Evolutionary conservation across 345 rosid species (phyloP).

Genomic region (Brassica cretica): DNA sequence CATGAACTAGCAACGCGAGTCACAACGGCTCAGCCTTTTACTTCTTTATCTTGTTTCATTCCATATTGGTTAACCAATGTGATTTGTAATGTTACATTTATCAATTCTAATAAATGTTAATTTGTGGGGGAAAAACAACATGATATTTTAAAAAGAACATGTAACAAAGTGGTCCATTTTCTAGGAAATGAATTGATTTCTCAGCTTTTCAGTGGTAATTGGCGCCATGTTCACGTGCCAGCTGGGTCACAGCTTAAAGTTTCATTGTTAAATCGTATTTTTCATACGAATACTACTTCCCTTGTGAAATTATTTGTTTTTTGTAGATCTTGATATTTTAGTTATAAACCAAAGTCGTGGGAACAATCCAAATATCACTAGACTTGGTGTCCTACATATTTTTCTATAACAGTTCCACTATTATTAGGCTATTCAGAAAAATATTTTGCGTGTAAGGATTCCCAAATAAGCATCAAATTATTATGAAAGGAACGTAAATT

Average conservation of each 20-base stretch:
- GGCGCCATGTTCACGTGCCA: constrained; percentile 44
- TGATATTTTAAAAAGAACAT: constrained; percentile 14
- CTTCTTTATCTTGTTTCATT: too few species aligned
- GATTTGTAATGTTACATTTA: too few species aligned
- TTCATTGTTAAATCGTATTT: constrained; percentile 26
- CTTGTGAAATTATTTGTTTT: background rate
- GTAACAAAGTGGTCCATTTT: constrained; percentile 34
- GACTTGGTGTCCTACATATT: constrained; percentile 10
- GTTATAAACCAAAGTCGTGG: constrained; percentile 34
- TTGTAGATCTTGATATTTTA: background rate
- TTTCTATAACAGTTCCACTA: background rate
- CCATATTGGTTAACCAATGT: background rate
- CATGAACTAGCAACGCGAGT: too few species aligned
- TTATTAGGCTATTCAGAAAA: background rate
- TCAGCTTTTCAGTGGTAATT: constrained; percentile 24
- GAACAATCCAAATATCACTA: constrained; percentile 38
- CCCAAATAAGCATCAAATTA: constrained; percentile 25
- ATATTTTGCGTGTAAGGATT: constrained; percentile 22
- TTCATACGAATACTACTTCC: constrained; percentile 12
- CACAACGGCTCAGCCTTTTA: too few species aligned
- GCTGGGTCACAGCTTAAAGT: constrained; percentile 48
- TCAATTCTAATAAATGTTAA: too few species aligned
- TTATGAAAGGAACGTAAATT: constrained; percentile 32
- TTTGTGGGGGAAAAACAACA: background rate
- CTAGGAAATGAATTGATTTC: constrained; percentile 8